These are phyloP conservation scores for Pleurostoma richardsiae DNA, from an alignment of 2,329 filamentous ascomycete genomes.

Conservation along the genomic window DNA sequence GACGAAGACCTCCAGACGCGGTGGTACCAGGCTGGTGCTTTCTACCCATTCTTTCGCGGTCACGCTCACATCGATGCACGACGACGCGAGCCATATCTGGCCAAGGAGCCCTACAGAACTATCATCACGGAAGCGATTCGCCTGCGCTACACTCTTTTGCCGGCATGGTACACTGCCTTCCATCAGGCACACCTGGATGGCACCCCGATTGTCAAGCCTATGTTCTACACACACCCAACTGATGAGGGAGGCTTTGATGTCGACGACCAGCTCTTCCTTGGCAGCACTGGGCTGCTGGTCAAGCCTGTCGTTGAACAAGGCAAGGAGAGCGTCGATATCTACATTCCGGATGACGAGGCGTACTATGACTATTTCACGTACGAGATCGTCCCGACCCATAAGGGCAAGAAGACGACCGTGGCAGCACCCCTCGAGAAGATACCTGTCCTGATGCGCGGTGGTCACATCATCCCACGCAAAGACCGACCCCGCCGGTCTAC, in stretches of 20 bases:
- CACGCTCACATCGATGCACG: conserved; percentile 97
- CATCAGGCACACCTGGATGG: conserved; percentile 79
- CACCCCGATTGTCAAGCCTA: conserved; percentile 81
- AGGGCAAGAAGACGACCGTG: conserved; percentile 65
- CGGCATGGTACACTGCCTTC: conserved; percentile 96
- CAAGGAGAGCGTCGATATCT: conserved; percentile 68
- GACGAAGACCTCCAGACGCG: conserved; percentile 85
- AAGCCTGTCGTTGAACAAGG: conserved; percentile 84
- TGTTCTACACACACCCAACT: conserved; percentile 85
- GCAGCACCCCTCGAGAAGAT: conserved; percentile 79
- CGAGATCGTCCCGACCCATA: conserved; percentile 62
- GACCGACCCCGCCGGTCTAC: conserved; percentile 82
- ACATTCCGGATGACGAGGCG: conserved; percentile 80
- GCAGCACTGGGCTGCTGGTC: conserved; percentile 80
- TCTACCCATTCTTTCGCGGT: conserved; percentile 96
- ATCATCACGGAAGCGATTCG: conserved; percentile 87
- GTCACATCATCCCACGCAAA: conserved; percentile 85
- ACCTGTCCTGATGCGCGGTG: conserved; percentile 86
- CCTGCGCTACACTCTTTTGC: conserved; percentile 82
- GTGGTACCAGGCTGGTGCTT: conserved; percentile 95
- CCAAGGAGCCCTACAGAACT: conserved; percentile 75
- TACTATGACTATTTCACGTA: conserved; percentile 98
- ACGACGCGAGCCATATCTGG: conserved; percentile 86
- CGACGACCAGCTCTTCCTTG: conserved; percentile 92
- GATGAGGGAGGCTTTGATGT: conserved; percentile 84